phyloP scores from a whole-genome alignment of 345 rosid species.

The Linum usitatissimum region DNA sequence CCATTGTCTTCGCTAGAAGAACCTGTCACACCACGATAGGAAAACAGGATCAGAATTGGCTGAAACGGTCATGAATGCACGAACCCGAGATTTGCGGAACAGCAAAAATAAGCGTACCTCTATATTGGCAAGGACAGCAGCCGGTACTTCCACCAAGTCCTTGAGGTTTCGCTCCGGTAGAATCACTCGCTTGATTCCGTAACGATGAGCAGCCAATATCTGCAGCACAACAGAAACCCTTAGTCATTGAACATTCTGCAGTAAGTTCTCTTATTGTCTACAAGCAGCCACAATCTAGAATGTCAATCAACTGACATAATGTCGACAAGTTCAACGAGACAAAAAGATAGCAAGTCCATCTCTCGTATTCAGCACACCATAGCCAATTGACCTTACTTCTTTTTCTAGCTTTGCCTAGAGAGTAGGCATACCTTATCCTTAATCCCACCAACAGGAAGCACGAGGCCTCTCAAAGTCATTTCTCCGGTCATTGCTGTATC shows the following conservation, averaged over 20 bases:
- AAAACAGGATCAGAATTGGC: background rate
- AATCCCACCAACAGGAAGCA: slow-evolving; percentile 93
- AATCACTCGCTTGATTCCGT: slow-evolving; percentile 86
- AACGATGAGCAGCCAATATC: slow-evolving; percentile 93
- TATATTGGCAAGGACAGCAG: slow-evolving; percentile 60
- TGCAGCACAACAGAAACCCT: slow-evolving; percentile 19
- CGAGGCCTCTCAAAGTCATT: slow-evolving; percentile 95
- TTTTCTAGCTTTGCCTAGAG: no score
- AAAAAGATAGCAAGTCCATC: no score
- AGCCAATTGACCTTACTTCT: no score
- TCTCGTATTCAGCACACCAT: no score
- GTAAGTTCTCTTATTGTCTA: no score
- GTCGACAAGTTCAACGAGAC: background rate
- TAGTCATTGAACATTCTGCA: background rate
- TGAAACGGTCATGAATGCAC: background rate
- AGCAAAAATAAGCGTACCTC: slow-evolving; percentile 46
- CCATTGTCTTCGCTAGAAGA: slow-evolving; percentile 79
- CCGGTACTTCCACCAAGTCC: slow-evolving; percentile 92
- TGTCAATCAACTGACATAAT: background rate
- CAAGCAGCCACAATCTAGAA: no score
- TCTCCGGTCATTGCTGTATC: slow-evolving; percentile 99
- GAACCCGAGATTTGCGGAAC: background rate
- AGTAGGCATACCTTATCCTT: slow-evolving; percentile 66
- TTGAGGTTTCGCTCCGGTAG: slow-evolving; percentile 87
- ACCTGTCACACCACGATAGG: slow-evolving; percentile 30